Evolutionary conservation across 1,284 basidiomycete genomes (phyloP), one percentile per base, ranked within the genome.

Genomic region (Malassezia equina): DNA sequence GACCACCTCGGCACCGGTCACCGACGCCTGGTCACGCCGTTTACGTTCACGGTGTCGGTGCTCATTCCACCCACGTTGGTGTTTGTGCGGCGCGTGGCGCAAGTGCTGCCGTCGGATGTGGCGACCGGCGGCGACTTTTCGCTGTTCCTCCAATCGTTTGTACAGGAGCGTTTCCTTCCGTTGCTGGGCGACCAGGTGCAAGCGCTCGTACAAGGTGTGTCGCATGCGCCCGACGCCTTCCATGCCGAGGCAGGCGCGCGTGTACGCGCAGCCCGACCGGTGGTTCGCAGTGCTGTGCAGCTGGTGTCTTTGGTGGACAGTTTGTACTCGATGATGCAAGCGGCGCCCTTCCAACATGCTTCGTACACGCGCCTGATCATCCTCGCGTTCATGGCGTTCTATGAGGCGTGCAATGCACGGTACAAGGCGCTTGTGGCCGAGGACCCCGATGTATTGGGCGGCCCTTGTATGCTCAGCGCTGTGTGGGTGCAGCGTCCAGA

Each of bases 371-470:
- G 89, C n/a, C 79, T 98, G 33, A 90, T 98, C 58, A 81, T 98
- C 23, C 85, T 86, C n/a, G 86, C 95, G 39, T 86, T 96, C 47
- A 88, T 94, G 32, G 90, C 95, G 73, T 96, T 91, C 75, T 96
- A 96, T 70, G 89, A 94, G 71, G 83, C 86, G 34, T 94, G 90
- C 68, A 89, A 86, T 63, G 85, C 90, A 66, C 80, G 85, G 27
- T 96, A 89, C 76, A 84, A 88, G 63, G 82, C 81, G 58, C 78
- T 89, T 9, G 83, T 86, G 21, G 79, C 82, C 0, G 32, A 28
- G 17, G 58, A 63, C 17, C 19, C 17, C 31, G 52, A 47, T 2
- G 29, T 51, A 21, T 4, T 28, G 12, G 40, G 34, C 19, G 44
- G 51, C 9, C 54, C 36, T 17, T 60, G 51, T 42, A 54, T 59